phyloP scores from a whole-genome alignment of 2,329 filamentous ascomycete species.

The Arachnomyces sp. region DNA sequence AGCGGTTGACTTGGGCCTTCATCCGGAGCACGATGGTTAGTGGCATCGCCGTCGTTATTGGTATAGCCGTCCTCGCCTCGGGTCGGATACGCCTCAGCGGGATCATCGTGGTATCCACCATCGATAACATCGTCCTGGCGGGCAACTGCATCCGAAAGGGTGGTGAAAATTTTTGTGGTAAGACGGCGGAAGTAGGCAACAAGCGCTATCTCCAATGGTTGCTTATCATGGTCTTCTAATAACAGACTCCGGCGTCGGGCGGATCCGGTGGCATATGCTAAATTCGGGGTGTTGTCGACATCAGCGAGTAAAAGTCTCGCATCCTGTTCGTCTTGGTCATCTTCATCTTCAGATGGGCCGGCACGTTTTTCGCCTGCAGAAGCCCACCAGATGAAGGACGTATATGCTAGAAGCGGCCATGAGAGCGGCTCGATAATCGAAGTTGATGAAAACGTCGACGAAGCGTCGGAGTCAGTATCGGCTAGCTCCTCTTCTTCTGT shows the following conservation, averaged over 20 bases:
- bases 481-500: constrained; percentile 21
- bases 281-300: constrained; percentile 26
- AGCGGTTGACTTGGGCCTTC: constrained; percentile 1
- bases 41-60: constrained; percentile 18
- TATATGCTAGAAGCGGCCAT: constrained; percentile 55
- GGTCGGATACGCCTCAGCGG: constrained; percentile 12
- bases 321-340: constrained; percentile 41
- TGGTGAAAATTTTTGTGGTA: constrained; percentile 40
- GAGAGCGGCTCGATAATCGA: constrained; percentile 49
- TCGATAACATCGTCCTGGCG: constrained; percentile 27
- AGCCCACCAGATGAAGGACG: constrained; percentile 61
- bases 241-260: constrained; percentile 21
- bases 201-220: constrained; percentile 40
- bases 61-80: constrained; percentile 1
- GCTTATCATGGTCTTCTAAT: constrained; percentile 21
- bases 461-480: constrained; percentile 31
- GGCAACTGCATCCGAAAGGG: constrained; percentile 35
- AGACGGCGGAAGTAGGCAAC: constrained; percentile 44
- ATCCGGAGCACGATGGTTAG: constrained; percentile 6
- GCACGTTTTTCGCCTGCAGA: constrained; percentile 55
- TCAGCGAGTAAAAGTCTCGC: constrained; percentile 30
- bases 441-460: constrained; percentile 36
- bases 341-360: constrained; percentile 47
- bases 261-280: constrained; percentile 15
- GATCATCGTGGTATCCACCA: constrained; percentile 11